Evolutionary conservation across 1,284 basidiomycete genomes (phyloP).

Genomic region (Flammula alnicola): DNA sequence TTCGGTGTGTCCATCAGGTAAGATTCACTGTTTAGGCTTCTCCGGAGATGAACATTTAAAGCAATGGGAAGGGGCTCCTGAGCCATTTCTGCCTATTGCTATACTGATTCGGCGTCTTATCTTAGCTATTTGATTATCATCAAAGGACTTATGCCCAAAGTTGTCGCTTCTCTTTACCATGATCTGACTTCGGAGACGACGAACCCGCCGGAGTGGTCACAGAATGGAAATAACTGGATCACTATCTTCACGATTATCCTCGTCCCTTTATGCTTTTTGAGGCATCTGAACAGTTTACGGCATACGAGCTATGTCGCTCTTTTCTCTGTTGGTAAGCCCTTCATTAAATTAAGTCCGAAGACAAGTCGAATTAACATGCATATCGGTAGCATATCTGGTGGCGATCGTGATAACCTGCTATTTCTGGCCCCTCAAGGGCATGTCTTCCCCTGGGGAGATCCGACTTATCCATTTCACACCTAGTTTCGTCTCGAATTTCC

Average conservation of each 20-base stretch:
- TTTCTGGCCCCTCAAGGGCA: constrained; percentile 70
- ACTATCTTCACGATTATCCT: constrained; percentile 82
- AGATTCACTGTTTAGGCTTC: constrained; percentile 28
- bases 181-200: constrained; percentile 68
- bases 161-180: constrained; percentile 85
- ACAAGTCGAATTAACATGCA: not conserved
- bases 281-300: constrained; percentile 80
- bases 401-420: constrained; percentile 77
- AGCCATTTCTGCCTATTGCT: constrained; percentile 14
- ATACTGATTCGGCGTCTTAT: constrained; percentile 5
- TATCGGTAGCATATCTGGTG: constrained; percentile 67
- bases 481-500: constrained; percentile 84
- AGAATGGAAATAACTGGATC: constrained; percentile 87
- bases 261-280: constrained; percentile 87
- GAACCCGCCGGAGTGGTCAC: constrained; percentile 72
- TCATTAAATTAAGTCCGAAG: not conserved
- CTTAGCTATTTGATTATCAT: constrained; percentile 90
- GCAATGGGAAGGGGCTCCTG: not conserved
- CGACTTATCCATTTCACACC: constrained; percentile 76
- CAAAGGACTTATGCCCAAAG: constrained; percentile 93
- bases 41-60: not conserved
- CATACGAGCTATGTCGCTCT: constrained; percentile 88
- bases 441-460: constrained; percentile 65
- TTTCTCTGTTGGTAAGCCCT: constrained; percentile 73
- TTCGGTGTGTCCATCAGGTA: constrained; percentile 96